Evolutionary conservation across 768 basidiomycete genomes (phyloP).

Genomic region (Amanita exitialis): DNA sequence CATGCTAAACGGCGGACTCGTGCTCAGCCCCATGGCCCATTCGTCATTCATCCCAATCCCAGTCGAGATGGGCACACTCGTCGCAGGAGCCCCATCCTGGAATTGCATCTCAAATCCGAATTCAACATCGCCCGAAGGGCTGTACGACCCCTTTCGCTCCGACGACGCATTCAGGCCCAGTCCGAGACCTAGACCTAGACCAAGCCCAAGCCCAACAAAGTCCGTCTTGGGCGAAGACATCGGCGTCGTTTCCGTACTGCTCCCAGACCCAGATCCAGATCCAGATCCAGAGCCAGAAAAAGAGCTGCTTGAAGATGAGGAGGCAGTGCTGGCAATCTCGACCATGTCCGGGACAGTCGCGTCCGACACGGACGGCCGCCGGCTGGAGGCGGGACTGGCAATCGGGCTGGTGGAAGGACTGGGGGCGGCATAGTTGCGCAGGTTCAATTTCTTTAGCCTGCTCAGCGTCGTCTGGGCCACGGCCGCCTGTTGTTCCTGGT

Average conservation of each 20-base stretch:
- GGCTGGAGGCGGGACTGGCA: not conserved
- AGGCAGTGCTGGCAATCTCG: not conserved
- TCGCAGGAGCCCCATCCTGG: constrained; percentile 4
- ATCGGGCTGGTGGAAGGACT: not conserved
- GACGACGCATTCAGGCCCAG: not conserved
- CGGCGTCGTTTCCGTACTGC: constrained; percentile 2
- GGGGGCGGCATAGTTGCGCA: constrained; percentile 44
- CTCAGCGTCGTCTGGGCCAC: constrained; percentile 23
- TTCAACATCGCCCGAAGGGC: not conserved
- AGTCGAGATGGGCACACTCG: not conserved
- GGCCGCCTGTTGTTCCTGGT: constrained; percentile 13
- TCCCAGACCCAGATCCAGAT: not conserved
- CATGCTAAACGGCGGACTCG: constrained; percentile 22
- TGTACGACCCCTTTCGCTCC: not conserved
- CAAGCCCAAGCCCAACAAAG: not conserved
- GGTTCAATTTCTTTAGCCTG: constrained; percentile 27
- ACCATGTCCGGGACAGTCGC: not conserved
- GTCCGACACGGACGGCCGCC: not conserved
- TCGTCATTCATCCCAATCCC: not conserved
- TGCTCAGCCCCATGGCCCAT: constrained; percentile 13
- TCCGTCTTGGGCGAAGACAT: not conserved
- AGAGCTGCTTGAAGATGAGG: not conserved
- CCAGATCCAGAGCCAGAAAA: not conserved
- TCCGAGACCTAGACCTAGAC: not conserved
- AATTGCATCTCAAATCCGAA: constrained; percentile 4